These are phyloP conservation scores for Fusarium sp. DNA, from an alignment of 2,329 filamentous ascomycete species.

Conservation along the genomic window DNA sequence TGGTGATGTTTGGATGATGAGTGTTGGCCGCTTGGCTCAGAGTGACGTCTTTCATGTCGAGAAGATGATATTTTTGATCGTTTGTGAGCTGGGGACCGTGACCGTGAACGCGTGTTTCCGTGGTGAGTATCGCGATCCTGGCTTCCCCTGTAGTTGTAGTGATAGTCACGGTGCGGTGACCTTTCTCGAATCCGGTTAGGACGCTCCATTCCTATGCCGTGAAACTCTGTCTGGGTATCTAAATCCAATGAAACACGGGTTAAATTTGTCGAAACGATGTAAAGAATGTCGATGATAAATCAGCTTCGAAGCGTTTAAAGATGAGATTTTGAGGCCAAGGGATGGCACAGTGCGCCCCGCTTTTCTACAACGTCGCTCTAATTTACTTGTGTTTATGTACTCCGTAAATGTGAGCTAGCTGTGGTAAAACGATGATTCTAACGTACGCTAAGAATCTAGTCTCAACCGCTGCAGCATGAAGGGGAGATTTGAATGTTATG, in stretches of 20 bases:
- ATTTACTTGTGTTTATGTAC: neutral
- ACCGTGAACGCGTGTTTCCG: conserved; percentile 41
- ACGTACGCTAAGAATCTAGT: neutral
- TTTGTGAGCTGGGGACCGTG: conserved; percentile 42
- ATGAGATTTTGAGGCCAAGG: conserved; percentile 41
- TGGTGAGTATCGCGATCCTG: conserved; percentile 31
- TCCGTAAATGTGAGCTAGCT: no score
- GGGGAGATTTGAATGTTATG: conserved; percentile 11
- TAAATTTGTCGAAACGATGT: neutral
- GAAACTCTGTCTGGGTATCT: neutral
- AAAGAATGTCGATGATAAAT: conserved; percentile 4
- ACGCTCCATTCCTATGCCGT: conserved; percentile 31
- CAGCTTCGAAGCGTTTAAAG: conserved; percentile 23
- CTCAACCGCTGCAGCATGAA: no score
- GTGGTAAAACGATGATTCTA: neutral
- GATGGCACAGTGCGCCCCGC: conserved; percentile 47
- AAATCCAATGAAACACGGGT: neutral
- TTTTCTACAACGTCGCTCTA: conserved; percentile 20
- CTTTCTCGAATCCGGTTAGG: conserved; percentile 32
- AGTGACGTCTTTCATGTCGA: conserved; percentile 29
- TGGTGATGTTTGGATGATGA: conserved; percentile 36
- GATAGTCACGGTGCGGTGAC: conserved; percentile 42
- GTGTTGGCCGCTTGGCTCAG: conserved; percentile 32
- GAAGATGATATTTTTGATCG: conserved; percentile 34
- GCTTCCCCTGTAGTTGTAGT: conserved; percentile 36